phyloP scores from a whole-genome alignment of 2,329 filamentous ascomycete species.

The Fusarium virguliforme region DNA sequence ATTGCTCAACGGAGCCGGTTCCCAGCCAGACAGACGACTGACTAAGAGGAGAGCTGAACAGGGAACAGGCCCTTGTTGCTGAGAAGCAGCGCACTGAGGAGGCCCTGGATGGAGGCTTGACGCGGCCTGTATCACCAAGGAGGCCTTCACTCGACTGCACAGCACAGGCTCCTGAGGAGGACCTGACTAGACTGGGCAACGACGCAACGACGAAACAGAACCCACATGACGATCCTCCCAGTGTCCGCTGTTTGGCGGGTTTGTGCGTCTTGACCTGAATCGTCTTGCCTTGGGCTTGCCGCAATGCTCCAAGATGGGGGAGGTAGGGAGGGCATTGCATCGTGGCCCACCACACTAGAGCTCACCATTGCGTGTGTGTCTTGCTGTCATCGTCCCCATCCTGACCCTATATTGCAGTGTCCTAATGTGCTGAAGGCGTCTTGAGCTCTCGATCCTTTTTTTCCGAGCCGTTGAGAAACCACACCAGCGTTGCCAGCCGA shows the following conservation, averaged over 20 bases:
- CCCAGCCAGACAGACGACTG: conserved; percentile 32
- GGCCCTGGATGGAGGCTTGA: conserved; percentile 36
- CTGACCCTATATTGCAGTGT: conserved; percentile 32
- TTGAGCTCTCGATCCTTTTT: conserved; percentile 25
- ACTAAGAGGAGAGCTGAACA: conserved; percentile 39
- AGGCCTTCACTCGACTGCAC: conserved; percentile 25
- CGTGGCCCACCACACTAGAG: conserved; percentile 15
- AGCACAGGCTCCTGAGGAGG: not conserved
- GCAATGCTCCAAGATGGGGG: conserved; percentile 22
- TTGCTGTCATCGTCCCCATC: conserved; percentile 24
- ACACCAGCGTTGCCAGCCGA: conserved; percentile 34
- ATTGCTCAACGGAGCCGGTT: conserved; percentile 47
- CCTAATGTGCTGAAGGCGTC: conserved; percentile 22
- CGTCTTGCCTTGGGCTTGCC: conserved; percentile 23
- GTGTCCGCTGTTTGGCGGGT: conserved; percentile 31
- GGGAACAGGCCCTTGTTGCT: conserved; percentile 35
- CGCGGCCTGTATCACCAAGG: conserved; percentile 36
- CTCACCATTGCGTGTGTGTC: conserved; percentile 25
- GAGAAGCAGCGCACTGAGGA: conserved; percentile 29
- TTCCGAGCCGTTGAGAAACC: conserved; percentile 31
- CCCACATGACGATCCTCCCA: conserved; percentile 41
- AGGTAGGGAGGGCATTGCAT: conserved; percentile 17
- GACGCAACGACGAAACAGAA: conserved; percentile 37
- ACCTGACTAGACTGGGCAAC: conserved; percentile 27
- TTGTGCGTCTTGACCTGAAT: conserved; percentile 29